Evolutionary conservation across 208 protist genomes (phyloP), one percentile per base, ranked within the genome.

Genomic region (Trypanosomatidae sp.): DNA sequence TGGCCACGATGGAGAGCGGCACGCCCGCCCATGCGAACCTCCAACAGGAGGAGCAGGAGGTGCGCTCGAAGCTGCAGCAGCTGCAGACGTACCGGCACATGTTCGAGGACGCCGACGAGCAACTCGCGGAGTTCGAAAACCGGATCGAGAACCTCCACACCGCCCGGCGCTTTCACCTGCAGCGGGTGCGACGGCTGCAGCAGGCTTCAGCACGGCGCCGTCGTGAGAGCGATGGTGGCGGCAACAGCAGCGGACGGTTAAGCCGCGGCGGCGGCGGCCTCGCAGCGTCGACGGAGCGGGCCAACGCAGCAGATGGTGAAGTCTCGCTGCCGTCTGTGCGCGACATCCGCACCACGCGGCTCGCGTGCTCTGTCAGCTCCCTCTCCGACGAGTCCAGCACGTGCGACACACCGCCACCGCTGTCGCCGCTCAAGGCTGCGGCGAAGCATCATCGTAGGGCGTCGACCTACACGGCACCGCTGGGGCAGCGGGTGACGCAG

Each of bases 81-180:
- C 75, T 95, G 46, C n/a, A 88, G 41, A 28, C 69, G 15, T 80
- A 90, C 55, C 69, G 83, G 66, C 76, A 77, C 56, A 85, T 88
- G 47, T 69, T 93, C 49, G 71, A 70, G 8, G 77, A 88, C 67
- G 80, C 87, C 33, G 71, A 58, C n/a, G 71, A 80, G 67, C 91
- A 94, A 74, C 71, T 92, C 15, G 76, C 66, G 3, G 91, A 96
- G 74, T 74, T 96, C 46, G 82, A 92, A 28, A 77, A 79, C 52
- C 85, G 81, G 25, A 91, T 96, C 71, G 89, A 96, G 46, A 92
- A 79, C 56, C 69, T 96, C 3, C 82, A 88, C 66, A 86, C 89
- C 58, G 81, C 85, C 0, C 89, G 84, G 10, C 76, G 66, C 39
- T 91, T 87, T 71, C 86, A 89, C 71, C 76, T 90, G 41, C 87